phyloP scores from a whole-genome alignment of 164 flowering plant species.

The Platanus orientalis region DNA sequence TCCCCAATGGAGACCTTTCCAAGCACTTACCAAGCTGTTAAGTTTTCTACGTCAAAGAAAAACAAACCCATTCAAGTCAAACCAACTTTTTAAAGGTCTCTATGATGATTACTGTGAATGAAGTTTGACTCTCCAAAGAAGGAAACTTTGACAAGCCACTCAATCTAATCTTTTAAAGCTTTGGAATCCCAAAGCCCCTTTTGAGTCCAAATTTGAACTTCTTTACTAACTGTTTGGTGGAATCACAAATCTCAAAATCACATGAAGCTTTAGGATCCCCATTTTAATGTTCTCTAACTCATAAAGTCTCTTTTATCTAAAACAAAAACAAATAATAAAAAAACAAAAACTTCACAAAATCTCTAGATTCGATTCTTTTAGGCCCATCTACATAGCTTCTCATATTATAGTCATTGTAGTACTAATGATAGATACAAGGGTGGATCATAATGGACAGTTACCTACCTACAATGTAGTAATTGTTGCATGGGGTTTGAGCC shows the following conservation, averaged over 20 bases:
- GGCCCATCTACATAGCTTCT: conserved; percentile 7
- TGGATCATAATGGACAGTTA: conserved; percentile 20
- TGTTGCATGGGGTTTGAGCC: conserved; percentile 17
- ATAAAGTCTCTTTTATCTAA: too few relatives aligned
- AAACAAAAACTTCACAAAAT: too few relatives aligned
- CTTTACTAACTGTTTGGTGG: not conserved
- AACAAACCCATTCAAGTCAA: not conserved
- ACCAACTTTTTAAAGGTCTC: too few relatives aligned
- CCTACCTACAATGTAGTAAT: conserved; percentile 26
- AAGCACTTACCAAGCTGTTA: conserved; percentile 18
- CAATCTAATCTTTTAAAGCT: conserved; percentile 2
- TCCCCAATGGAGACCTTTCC: conserved; percentile 22
- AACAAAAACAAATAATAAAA: too few relatives aligned
- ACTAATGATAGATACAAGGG: conserved; percentile 11
- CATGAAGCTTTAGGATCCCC: conserved; percentile 18
- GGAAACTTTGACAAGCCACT: conserved; percentile 3
- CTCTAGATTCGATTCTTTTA: conserved; percentile 16
- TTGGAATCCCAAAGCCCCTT: conserved; percentile 6
- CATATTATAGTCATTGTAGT: not conserved
- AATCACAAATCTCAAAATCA: conserved; percentile 9
- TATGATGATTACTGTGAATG: too few relatives aligned
- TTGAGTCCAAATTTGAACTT: not conserved
- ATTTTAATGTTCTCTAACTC: conserved; percentile 20
- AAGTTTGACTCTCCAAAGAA: too few relatives aligned
- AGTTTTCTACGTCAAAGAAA: conserved; percentile 24